These are phyloP conservation scores for Ceratobasidium sp. DNA, from an alignment of 1,284 basidiomycete species.

Conservation along the genomic window DNA sequence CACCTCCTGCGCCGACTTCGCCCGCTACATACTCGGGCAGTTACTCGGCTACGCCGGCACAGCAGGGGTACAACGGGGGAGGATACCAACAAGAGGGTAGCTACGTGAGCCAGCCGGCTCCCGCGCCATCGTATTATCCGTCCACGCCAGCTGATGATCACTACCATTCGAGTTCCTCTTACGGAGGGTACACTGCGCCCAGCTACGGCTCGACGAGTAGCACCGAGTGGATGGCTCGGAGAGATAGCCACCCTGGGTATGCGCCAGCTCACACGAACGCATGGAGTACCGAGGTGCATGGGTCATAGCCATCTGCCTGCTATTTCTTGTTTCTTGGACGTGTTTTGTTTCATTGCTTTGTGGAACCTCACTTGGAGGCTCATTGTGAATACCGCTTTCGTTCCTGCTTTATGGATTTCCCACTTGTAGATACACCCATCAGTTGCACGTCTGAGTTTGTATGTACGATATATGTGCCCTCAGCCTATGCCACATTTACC, in stretches of 20 bases:
- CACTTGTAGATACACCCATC: constrained; percentile 6
- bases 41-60: not conserved
- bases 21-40: not conserved
- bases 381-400: constrained; percentile 6
- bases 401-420: not conserved
- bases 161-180: constrained; percentile 8
- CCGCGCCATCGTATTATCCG: constrained; percentile 16
- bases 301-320: constrained; percentile 6
- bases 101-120: not conserved
- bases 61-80: not conserved
- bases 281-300: constrained; percentile 27
- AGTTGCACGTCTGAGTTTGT: constrained; percentile 11
- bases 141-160: not conserved
- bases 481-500: not conserved
- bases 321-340: constrained; percentile 1
- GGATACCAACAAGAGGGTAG: not conserved
- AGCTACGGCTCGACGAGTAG: not conserved
- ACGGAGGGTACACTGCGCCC: not conserved
- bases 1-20: constrained; percentile 12
- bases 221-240: not conserved
- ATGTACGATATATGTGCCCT: constrained; percentile 4
- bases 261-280: not conserved
- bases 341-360: not conserved
- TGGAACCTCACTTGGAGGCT: not conserved
- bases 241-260: not conserved